These are phyloP conservation scores for Symbiodinium pilosum DNA, from an alignment of 73 alveolate genomes.

Conservation along the genomic window DNA sequence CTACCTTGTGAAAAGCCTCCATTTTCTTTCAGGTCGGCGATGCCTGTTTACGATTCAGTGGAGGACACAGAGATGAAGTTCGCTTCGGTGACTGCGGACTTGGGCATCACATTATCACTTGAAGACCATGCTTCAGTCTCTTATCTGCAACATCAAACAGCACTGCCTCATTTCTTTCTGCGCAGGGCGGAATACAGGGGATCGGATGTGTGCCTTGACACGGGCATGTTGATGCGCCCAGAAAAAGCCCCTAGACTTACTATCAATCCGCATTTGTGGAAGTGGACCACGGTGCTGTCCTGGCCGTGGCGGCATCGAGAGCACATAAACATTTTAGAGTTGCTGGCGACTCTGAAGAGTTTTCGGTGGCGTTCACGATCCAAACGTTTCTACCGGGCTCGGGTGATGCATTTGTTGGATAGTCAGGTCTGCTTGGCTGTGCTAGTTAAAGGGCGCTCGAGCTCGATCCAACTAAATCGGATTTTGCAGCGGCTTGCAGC, in stretches of 20 bases:
- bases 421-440: constrained; percentile 39
- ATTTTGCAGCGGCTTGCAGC: background rate
- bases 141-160: background rate
- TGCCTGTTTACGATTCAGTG: background rate
- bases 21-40: background rate
- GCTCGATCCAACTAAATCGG: background rate
- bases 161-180: background rate
- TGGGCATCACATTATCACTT: background rate
- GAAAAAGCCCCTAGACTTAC: background rate
- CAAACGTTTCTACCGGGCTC: background rate
- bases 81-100: background rate
- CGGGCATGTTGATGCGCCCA: background rate
- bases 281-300: background rate
- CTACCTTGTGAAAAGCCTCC: background rate
- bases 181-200: constrained; percentile 9
- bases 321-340: constrained; percentile 33
- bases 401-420: constrained; percentile 12
- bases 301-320: constrained; percentile 12
- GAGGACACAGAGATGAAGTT: background rate
- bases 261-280: background rate
- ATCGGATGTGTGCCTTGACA: constrained; percentile 12
- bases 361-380: constrained; percentile 24
- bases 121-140: background rate
- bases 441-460: constrained; percentile 44
- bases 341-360: constrained; percentile 14